Evolutionary conservation across 495 filamentous ascomycete species (phyloP).

Genomic region (Aspergillus panamensis): DNA sequence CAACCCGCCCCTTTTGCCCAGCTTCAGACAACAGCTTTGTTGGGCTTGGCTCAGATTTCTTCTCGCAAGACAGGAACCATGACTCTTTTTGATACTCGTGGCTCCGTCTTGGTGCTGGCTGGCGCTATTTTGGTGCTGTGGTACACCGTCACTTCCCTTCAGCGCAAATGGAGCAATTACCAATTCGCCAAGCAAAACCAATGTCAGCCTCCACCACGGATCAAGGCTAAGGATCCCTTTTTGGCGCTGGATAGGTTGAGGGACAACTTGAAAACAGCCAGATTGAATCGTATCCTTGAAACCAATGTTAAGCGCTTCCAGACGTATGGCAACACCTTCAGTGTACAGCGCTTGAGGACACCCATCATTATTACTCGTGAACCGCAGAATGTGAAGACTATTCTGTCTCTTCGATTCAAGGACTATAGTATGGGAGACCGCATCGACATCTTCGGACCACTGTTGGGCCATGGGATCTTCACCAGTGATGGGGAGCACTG

Average conservation of each 20-base stretch:
- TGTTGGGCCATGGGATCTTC: constrained; percentile 59
- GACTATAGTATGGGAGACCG: constrained; percentile 48
- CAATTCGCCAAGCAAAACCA: background rate
- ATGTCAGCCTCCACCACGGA: background rate
- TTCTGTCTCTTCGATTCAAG: constrained; percentile 70
- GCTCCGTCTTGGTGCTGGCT: constrained; percentile 9
- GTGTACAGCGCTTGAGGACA: constrained; percentile 13
- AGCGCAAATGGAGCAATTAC: background rate
- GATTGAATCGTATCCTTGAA: background rate
- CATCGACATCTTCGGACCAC: constrained; percentile 29
- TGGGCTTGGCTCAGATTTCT: background rate
- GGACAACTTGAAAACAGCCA: background rate
- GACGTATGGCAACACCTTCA: constrained; percentile 18
- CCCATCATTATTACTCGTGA: constrained; percentile 25
- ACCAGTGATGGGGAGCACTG: constrained; percentile 59
- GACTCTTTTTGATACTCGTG: constrained; percentile 3
- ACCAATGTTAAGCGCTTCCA: constrained; percentile 7
- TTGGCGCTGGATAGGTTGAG: background rate
- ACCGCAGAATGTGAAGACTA: constrained; percentile 37
- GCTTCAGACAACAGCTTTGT: background rate
- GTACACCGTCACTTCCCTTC: background rate
- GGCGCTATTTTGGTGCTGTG: background rate
- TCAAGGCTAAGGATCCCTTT: background rate
- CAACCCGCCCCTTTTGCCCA: background rate
- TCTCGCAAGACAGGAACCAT: background rate